A percentile compares a stretch with the other conserved stretches of the same genome.
These are phyloP conservation scores for Pseudogymnoascus sp. DNA, from an alignment of 2,329 filamentous ascomycete genomes.

Conservation along the genomic window DNA sequence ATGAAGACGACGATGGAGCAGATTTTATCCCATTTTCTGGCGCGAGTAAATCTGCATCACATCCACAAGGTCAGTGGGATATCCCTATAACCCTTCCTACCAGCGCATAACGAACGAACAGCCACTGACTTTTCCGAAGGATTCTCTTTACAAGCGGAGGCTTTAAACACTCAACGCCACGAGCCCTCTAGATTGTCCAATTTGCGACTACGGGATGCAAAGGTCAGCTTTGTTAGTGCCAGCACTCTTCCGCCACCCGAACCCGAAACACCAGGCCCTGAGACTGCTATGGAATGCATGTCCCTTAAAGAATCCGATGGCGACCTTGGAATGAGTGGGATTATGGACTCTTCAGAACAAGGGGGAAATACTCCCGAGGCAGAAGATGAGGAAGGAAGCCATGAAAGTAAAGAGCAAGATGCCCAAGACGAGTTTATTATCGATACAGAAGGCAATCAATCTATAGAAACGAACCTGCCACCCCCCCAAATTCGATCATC, in stretches of 20 bases:
- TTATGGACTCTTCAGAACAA: neutral
- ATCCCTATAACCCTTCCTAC: neutral
- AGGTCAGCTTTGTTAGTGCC: constrained; percentile 52
- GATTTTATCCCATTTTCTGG: constrained; percentile 10
- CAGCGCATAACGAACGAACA: neutral
- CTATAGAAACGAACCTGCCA: constrained; percentile 25
- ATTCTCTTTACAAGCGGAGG: constrained; percentile 44
- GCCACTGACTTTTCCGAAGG: constrained; percentile 24
- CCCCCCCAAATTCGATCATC: constrained; percentile 23
- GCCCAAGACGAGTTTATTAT: constrained; percentile 25
- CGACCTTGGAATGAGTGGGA: neutral
- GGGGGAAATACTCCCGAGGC: neutral
- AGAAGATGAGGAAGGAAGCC: neutral
- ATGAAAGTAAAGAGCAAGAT: neutral
- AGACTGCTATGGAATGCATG: constrained; percentile 19
- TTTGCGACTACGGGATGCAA: constrained; percentile 44
- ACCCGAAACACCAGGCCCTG: constrained; percentile 20
- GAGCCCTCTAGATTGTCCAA: constrained; percentile 37
- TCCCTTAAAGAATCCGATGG: constrained; percentile 10
- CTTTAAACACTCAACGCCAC: constrained; percentile 45
- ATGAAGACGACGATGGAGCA: constrained; percentile 11
- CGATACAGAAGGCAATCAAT: constrained; percentile 27
- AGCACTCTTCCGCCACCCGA: constrained; percentile 35
- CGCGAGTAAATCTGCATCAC: neutral
- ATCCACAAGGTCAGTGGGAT: neutral